Evolutionary conservation across 305 asterid genomes (phyloP).

Genomic region (Fraxinus paxiana): DNA sequence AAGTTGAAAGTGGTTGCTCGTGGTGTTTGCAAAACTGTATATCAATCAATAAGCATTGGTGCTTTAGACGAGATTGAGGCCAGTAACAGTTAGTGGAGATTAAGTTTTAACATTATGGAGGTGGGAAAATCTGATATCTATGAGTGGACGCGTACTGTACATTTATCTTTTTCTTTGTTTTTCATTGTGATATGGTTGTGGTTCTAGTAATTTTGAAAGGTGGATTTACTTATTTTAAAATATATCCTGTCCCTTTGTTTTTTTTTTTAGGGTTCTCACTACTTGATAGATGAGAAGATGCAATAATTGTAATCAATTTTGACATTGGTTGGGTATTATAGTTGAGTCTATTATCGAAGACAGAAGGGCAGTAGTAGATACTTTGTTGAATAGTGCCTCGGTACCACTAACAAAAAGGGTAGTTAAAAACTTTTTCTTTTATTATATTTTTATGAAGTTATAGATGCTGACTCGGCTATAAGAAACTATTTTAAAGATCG

Average conservation of each 20-base stretch:
- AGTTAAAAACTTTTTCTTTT: not conserved
- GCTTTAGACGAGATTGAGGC: constrained; percentile 13
- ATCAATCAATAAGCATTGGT: constrained; percentile 6
- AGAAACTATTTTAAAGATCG: not conserved
- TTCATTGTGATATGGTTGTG: constrained; percentile 25
- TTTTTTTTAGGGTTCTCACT: not conserved
- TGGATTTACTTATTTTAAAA: constrained; percentile 7
- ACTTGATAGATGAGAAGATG: constrained; percentile 16
- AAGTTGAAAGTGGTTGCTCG: constrained; percentile 6
- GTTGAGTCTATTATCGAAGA: not conserved
- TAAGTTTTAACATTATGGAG: constrained; percentile 9
- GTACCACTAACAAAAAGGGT: not conserved
- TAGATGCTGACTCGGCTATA: not conserved
- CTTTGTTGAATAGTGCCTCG: not conserved
- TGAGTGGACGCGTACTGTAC: constrained; percentile 32
- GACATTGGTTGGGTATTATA: constrained; percentile 20
- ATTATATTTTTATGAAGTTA: not conserved
- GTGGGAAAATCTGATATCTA: constrained; percentile 17
- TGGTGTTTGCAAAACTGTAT: not conserved
- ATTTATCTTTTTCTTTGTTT: not conserved
- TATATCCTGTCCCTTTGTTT: not conserved
- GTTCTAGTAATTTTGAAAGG: constrained; percentile 24
- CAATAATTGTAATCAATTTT: constrained; percentile 30
- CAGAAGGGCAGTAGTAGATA: not conserved
- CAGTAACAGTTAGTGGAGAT: not conserved